Evolutionary conservation across 2,329 filamentous ascomycete genomes (phyloP).

Genomic region (Ophiostoma quercus): DNA sequence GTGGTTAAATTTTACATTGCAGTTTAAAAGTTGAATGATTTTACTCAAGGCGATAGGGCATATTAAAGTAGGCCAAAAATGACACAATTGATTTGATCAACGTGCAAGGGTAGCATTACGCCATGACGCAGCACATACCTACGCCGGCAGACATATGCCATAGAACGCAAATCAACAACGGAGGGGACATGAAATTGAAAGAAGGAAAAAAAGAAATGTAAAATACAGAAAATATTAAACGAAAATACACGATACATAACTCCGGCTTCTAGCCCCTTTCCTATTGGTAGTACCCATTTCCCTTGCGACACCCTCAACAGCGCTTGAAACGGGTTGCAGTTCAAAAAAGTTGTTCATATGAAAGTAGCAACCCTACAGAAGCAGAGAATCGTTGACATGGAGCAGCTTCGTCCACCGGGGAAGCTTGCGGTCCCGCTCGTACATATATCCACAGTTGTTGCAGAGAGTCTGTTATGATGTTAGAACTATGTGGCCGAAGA

Average conservation of each 20-base stretch:
- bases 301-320: not conserved
- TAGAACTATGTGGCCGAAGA: not conserved
- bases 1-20: not conserved
- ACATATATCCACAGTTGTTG: constrained; percentile 86
- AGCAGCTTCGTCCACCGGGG: constrained; percentile 71
- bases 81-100: no score
- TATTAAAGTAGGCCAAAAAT: no score
- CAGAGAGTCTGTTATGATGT: constrained; percentile 64
- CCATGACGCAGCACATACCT: no score
- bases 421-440: constrained; percentile 78
- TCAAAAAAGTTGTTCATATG: not conserved
- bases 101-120: no score
- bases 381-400: constrained; percentile 42
- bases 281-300: not conserved
- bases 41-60: not conserved
- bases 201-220: not conserved
- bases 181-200: not conserved
- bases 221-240: not conserved
- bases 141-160: no score
- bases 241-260: not conserved
- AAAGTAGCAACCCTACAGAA: constrained; percentile 19
- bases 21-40: not conserved
- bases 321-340: not conserved
- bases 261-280: constrained; percentile 5
- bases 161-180: no score